These are phyloP conservation scores for Tricholoma bakamatsutake DNA, from an alignment of 768 basidiomycete genomes.

Conservation along the genomic window DNA sequence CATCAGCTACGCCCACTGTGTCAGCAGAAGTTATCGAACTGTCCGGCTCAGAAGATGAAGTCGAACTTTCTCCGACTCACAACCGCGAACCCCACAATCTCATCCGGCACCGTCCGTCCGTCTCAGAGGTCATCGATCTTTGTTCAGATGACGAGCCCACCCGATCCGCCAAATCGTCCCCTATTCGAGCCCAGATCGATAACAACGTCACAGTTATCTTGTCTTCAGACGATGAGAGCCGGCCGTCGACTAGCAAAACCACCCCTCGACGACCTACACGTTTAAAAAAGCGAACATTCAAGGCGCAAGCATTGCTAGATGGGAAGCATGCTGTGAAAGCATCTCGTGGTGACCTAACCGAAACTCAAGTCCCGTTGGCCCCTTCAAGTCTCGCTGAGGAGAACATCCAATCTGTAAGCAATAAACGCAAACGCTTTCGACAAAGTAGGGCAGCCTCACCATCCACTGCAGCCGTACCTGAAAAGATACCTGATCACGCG, in stretches of 20 bases:
- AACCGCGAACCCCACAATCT: background rate
- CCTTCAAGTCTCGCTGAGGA: background rate
- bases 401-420: background rate
- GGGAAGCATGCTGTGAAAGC: background rate
- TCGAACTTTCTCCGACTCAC: background rate
- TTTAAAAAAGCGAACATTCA: background rate
- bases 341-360: background rate
- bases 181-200: background rate
- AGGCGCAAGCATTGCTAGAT: background rate
- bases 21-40: conserved; percentile 5
- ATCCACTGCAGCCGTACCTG: background rate
- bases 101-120: background rate
- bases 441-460: background rate
- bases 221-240: background rate
- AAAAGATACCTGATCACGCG: background rate
- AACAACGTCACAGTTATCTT: background rate
- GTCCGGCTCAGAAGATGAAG: conserved; percentile 6
- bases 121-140: conserved; percentile 5
- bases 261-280: background rate
- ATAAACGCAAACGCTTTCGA: background rate
- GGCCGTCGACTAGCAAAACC: background rate
- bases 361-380: background rate
- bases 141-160: conserved; percentile 4
- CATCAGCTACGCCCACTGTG: background rate
- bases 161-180: background rate